Evolutionary conservation across 352 stramenopile species (phyloP), one percentile per base, ranked within the genome.

Genomic region (Globisporangium mamillatum): DNA sequence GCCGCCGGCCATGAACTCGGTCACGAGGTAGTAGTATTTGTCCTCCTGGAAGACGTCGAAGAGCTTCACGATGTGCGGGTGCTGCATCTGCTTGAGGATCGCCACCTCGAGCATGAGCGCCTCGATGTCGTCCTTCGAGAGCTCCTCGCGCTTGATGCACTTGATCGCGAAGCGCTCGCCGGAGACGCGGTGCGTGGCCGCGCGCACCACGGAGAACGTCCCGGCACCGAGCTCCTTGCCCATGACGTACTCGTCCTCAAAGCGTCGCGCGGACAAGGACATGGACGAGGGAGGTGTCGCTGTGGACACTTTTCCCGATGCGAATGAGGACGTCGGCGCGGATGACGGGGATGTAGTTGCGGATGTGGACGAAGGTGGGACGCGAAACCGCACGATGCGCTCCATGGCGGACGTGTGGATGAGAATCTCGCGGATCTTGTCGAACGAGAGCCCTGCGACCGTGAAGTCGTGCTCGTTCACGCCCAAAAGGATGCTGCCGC

Each of bases 21-120:
- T 98, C 12, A 99, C 96, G 53, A 99, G 84, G 74, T 99, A 99
- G 79, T 97, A 99, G 69, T 98, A 86, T 29, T 92, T 81, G 18
- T 89, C 78, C 41, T 98, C 92, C 52, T 97, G 77, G 76, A 94
- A 98, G 12, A 98, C 95, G 53, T 94, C 94, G 54, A 94, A 91
- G 7, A 97, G 75, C 56, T 90, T 84, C 69, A 97, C 86, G 66
- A 97, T 96, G 72, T 97, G 83, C 46, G 84, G 75, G 75, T 97
- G 92, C 73, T 92, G 81, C 84, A 95, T 91, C 68, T 91, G 78
- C 60, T 88, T 72, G 66, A 95, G 74, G 68, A 95, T 90, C 57
- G 85, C 81, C 9, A 93, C 81, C 64, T 92, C 79, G 8, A 90
- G 84, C 65, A 85, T 89, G 12, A 98, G 79, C 53, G 88, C 90